These are phyloP conservation scores for Imleria badia DNA, from an alignment of 768 basidiomycete species.

Conservation along the genomic window DNA sequence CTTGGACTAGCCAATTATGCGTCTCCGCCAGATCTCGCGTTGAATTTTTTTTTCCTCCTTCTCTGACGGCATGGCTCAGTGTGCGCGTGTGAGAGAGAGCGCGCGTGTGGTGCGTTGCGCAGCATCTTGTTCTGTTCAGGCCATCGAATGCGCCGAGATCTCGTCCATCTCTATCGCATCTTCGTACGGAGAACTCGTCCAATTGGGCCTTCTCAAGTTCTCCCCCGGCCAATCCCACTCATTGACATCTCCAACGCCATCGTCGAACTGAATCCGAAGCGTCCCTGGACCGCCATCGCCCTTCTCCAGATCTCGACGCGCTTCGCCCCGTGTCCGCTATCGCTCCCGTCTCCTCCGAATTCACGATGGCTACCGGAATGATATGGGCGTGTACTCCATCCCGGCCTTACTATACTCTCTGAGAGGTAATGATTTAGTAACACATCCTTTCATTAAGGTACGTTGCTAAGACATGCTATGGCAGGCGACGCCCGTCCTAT, in stretches of 20 bases:
- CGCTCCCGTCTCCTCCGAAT: constrained; percentile 31
- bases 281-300: constrained; percentile 24
- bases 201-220: constrained; percentile 23
- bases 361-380: constrained; percentile 35
- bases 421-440: constrained; percentile 40
- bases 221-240: constrained; percentile 30
- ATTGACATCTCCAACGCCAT: constrained; percentile 34
- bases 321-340: constrained; percentile 24
- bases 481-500: constrained; percentile 36
- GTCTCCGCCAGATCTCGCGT: constrained; percentile 23
- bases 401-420: constrained; percentile 34
- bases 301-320: constrained; percentile 28
- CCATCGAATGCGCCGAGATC: constrained; percentile 25
- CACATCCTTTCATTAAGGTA: constrained; percentile 37
- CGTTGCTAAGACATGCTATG: constrained; percentile 36
- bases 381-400: constrained; percentile 34
- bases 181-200: constrained; percentile 29
- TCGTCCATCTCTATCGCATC: constrained; percentile 11
- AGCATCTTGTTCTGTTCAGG: constrained; percentile 7
- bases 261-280: constrained; percentile 26
- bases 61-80: constrained; percentile 25
- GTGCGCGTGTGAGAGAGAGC: constrained; percentile 16
- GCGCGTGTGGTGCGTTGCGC: constrained; percentile 16
- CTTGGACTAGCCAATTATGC: constrained; percentile 27
- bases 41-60: constrained; percentile 12